Percentiles rank a stretch among this genome's conserved stretches.
These are phyloP conservation scores for Phialocephala sp. DNA, from an alignment of 2,329 filamentous ascomycete genomes.

Conservation along the genomic window DNA sequence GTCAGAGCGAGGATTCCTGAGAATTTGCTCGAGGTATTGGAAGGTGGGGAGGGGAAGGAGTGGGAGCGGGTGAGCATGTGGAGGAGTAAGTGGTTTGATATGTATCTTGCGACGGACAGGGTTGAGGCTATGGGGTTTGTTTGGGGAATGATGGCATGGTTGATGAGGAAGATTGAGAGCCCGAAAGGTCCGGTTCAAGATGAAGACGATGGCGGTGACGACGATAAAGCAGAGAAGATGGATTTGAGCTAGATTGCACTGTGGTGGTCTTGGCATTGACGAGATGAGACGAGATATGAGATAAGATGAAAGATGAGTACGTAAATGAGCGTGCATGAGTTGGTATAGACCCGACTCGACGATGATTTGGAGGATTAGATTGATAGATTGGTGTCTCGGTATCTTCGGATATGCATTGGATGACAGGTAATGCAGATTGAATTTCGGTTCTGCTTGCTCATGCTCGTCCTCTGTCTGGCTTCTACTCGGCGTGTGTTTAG, in stretches of 20 bases:
- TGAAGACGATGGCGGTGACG: slow-evolving; percentile 6
- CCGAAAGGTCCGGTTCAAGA: slow-evolving; percentile 1
- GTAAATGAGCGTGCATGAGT: neutral
- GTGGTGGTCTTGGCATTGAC: too few relatives aligned
- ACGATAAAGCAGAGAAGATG: slow-evolving; percentile 28
- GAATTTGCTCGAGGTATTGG: slow-evolving; percentile 57
- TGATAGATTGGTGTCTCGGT: slow-evolving; percentile 13
- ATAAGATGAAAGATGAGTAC: too few relatives aligned
- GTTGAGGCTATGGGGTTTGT: slow-evolving; percentile 61
- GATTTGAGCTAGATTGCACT: slow-evolving; percentile 25
- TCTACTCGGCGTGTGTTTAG: neutral
- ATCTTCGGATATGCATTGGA: slow-evolving; percentile 1
- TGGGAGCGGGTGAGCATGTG: slow-evolving; percentile 54
- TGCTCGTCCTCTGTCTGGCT: neutral
- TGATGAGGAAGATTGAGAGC: slow-evolving; percentile 53
- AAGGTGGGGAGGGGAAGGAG: slow-evolving; percentile 48
- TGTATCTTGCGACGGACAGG: slow-evolving; percentile 60
- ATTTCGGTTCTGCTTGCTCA: neutral
- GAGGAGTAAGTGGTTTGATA: slow-evolving; percentile 66
- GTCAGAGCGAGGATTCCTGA: slow-evolving; percentile 63
- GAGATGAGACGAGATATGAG: slow-evolving; percentile 5
- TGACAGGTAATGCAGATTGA: neutral
- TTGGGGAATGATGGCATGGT: slow-evolving; percentile 65
- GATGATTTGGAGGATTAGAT: neutral
- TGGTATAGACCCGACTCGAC: slow-evolving; percentile 5